Evolutionary conservation across 148 eudicot species (phyloP).

Genomic region (Chenopodium quinoa): DNA sequence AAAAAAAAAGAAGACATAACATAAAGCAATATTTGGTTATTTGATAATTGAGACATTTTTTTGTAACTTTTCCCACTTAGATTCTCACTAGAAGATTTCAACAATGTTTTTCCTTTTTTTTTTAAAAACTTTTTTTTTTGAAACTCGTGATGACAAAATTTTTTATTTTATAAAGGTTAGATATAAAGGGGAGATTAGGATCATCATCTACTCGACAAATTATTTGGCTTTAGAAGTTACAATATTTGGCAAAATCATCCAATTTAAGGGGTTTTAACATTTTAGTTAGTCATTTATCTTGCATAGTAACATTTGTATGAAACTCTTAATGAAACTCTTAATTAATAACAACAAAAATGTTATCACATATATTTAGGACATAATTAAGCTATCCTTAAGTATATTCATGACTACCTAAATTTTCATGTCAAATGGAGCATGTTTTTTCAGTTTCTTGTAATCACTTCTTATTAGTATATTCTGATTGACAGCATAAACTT

Average conservation of each 20-base stretch:
- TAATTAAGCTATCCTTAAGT: background rate
- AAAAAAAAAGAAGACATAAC: background rate
- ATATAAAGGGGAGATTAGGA: no score
- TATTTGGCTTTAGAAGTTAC: background rate
- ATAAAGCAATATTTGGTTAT: background rate
- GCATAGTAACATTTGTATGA: background rate
- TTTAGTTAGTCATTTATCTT: background rate
- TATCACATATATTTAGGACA: background rate
- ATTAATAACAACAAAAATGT: background rate
- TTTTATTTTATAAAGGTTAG: no score
- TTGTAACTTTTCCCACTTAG: background rate
- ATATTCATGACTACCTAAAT: background rate
- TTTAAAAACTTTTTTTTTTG: no score
- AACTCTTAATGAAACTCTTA: background rate
- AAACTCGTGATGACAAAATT: background rate
- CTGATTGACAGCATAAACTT: constrained; percentile 39
- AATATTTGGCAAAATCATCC: background rate
- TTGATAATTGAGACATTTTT: no score
- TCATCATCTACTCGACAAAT: background rate
- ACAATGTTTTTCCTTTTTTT: no score
- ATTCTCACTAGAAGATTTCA: background rate
- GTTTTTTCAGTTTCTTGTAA: background rate
- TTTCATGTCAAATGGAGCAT: background rate
- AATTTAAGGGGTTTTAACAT: background rate
- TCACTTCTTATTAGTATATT: background rate